These are phyloP conservation scores for Coemansia sp. DNA, from an alignment of 192 early-diverging fungal genomes.

Conservation along the genomic window DNA sequence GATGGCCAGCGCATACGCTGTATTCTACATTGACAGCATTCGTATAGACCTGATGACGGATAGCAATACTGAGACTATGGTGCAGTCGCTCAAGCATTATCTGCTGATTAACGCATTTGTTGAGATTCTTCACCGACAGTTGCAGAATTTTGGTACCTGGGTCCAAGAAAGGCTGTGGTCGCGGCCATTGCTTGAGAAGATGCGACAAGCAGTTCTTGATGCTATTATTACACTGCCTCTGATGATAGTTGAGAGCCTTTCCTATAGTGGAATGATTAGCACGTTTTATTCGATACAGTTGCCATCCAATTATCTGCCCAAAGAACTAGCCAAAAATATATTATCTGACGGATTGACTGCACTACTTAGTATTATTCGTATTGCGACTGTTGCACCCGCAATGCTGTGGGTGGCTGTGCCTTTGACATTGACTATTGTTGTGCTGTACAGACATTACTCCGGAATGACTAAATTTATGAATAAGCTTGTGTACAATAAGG, in stretches of 20 bases:
- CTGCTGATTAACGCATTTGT: conserved; percentile 20
- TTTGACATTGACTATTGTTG: too few species aligned
- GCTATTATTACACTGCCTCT: conserved; percentile 6
- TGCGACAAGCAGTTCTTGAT: conserved; percentile 1
- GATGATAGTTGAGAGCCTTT: conserved; percentile 8
- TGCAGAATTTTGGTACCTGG: background rate
- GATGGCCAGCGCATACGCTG: conserved; percentile 4
- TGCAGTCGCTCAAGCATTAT: conserved; percentile 19
- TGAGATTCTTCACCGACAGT: conserved; percentile 6
- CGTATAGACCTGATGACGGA: conserved; percentile 23
- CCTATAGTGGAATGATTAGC: background rate
- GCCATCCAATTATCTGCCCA: background rate
- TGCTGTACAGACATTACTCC: background rate
- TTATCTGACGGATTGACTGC: background rate
- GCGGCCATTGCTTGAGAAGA: background rate
- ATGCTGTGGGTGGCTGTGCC: background rate
- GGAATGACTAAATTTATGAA: too few species aligned
- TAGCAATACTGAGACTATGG: conserved; percentile 18
- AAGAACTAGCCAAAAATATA: background rate
- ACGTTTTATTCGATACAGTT: background rate
- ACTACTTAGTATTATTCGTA: background rate
- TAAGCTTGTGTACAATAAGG: too few species aligned
- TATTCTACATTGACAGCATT: conserved; percentile 14
- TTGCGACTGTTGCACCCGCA: background rate
- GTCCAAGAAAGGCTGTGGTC: conserved; percentile 2